Evolutionary conservation across 1,139 yeast genomes (phyloP).

Genomic region (Geotrichum candidum): DNA sequence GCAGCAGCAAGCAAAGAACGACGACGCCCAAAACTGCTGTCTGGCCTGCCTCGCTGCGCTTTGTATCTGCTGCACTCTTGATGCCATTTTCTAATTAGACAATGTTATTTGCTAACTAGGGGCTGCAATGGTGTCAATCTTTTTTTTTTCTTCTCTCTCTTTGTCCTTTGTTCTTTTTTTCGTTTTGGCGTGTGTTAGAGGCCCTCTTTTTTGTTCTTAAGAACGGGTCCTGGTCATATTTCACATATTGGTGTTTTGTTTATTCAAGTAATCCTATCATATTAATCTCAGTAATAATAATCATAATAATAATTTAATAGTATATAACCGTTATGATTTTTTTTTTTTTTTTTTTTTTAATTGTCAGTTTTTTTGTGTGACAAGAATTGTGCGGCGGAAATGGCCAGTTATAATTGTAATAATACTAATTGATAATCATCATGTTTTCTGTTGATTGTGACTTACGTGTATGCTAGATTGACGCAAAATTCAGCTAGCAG

Average conservation of each 20-base stretch:
- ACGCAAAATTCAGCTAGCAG: neutral
- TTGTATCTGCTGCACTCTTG: conserved; percentile 38
- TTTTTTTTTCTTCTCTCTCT: neutral
- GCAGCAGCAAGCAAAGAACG: conserved; percentile 28
- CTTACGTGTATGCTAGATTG: no score
- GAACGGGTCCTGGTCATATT: neutral
- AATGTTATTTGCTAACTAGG: neutral
- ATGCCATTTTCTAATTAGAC: conserved; percentile 22
- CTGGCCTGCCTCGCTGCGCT: conserved; percentile 37
- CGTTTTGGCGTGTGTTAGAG: neutral
- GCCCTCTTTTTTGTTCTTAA: neutral
- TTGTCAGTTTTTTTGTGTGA: no score
- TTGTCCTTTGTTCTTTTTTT: neutral
- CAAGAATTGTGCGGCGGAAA: no score
- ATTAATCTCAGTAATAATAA: neutral
- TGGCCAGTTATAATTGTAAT: no score
- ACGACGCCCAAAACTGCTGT: conserved; percentile 34
- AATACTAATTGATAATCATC: no score
- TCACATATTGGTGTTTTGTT: neutral
- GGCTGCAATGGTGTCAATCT: neutral
- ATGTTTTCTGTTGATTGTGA: no score
- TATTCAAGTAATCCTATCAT: no score
- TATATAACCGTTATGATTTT: no score
- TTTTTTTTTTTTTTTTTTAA: no score
- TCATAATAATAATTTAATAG: neutral